These are phyloP conservation scores for Phylloporus arenicola DNA, from an alignment of 768 basidiomycete genomes.

Conservation along the genomic window DNA sequence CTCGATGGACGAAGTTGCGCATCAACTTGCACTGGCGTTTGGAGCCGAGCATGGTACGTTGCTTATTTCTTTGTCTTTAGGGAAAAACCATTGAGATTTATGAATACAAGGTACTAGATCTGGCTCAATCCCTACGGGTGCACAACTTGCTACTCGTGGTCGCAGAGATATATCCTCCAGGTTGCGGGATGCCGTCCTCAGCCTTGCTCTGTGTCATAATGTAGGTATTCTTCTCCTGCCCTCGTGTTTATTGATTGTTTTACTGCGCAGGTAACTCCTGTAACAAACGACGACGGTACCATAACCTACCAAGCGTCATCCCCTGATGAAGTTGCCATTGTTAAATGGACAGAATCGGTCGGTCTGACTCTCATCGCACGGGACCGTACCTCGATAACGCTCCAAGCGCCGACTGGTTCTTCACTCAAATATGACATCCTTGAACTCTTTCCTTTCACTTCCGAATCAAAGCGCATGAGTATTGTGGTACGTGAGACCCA, in stretches of 20 bases:
- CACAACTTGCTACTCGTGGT: conserved; percentile 79
- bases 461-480: conserved; percentile 98
- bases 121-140: conserved; percentile 65
- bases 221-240: conserved; percentile 38
- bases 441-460: conserved; percentile 96
- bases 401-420: conserved; percentile 65
- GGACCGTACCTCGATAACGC: conserved; percentile 84
- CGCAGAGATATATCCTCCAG: conserved; percentile 93
- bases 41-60: conserved; percentile 55
- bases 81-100: neutral
- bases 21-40: conserved; percentile 85
- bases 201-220: conserved; percentile 94
- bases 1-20: conserved; percentile 98
- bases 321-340: conserved; percentile 98
- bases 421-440: conserved; percentile 77
- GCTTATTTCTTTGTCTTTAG: neutral
- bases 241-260: neutral
- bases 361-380: conserved; percentile 85
- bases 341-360: conserved; percentile 94
- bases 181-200: conserved; percentile 86
- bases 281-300: conserved; percentile 88
- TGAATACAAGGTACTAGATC: conserved; percentile 40
- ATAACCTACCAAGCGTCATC: conserved; percentile 98
- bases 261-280: conserved; percentile 84
- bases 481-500: conserved; percentile 83